Evolutionary conservation across 208 protist species (phyloP), one percentile per base, ranked within the genome.

Genomic region (Jaenimonas drosophilae): DNA sequence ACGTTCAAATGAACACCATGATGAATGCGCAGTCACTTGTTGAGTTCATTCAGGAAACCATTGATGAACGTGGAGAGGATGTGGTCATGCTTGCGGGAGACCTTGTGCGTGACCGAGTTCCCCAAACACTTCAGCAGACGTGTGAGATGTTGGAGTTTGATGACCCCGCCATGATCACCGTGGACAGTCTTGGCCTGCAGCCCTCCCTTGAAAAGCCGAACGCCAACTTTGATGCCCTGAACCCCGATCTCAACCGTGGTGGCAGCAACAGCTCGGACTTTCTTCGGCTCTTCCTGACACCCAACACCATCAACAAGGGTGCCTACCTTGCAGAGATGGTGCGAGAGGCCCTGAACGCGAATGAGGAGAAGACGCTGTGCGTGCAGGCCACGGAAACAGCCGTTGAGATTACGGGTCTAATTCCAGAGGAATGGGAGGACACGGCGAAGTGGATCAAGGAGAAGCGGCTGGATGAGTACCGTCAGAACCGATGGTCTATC

Each of bases 281-380:
- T 7, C 73, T 97, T 26, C 83, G 87, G 20, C 79, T 98, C n/a
- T 99, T 99, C 60, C 73, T 99, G 28, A 97, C 98, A 31, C 87
- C 74, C 1, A 76, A 97, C 46, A 98, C 98, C 52, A 25, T 85
- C 2, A 89, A 97, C 50, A 61, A 85, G 11, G 91, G 96, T 16
- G 60, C 61, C 37, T 99, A 98, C 74, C 83, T 99, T 21, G 97
- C 91, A 7, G 91, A 97, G 7, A 50, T 93, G 1, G 87, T 89
- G n/a, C 64, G 74, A 45, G 78, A 96, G 42, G 56, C 95, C 6
- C 78, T 98, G 34, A 55, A 51, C 2, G 64, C 85, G 25, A 81
- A 98, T 23, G 88, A 97, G 39, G 49, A 76, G 5, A 76, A 72
- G 32, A 52, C 45, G 5, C 60, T 67, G 40, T 54, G 56, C 19